Conservation (phyloP, 305 asterid species). For the Fraxinus paxiana region DNA sequence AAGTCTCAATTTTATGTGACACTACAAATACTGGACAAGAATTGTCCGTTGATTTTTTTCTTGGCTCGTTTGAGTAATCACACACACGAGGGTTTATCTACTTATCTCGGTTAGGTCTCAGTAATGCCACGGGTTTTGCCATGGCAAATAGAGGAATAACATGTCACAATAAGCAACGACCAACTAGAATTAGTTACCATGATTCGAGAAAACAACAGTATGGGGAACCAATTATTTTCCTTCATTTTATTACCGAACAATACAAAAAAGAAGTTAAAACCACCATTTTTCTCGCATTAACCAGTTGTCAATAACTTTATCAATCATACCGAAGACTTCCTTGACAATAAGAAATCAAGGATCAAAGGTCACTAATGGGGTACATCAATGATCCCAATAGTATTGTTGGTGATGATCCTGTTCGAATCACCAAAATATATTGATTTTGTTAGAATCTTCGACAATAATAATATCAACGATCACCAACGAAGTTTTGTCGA, state of each 20-base stretch:
- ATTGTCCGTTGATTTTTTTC: neutral
- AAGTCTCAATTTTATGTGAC: neutral
- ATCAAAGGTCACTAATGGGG: neutral
- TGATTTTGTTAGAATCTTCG: neutral
- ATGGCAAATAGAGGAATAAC: neutral
- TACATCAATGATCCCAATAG: neutral
- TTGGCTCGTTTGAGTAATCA: neutral
- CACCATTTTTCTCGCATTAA: neutral
- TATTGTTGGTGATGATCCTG: neutral
- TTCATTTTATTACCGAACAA: neutral
- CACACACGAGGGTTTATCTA: neutral
- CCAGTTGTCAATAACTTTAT: neutral
- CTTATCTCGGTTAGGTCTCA: neutral
- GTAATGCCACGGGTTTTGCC: neutral
- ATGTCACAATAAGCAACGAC: neutral
- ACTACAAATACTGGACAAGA: neutral
- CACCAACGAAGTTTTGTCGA: neutral
- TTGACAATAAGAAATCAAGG: neutral
- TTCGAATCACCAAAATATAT: neutral
- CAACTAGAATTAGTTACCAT: neutral
- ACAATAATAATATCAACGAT: neutral
- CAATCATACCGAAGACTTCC: neutral
- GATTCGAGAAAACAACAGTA: neutral
- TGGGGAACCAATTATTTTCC: neutral
- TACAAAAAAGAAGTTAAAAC: too few relatives aligned